Evolutionary conservation across 2,329 filamentous ascomycete species (phyloP).

Genomic region (Aspergillus sp.): DNA sequence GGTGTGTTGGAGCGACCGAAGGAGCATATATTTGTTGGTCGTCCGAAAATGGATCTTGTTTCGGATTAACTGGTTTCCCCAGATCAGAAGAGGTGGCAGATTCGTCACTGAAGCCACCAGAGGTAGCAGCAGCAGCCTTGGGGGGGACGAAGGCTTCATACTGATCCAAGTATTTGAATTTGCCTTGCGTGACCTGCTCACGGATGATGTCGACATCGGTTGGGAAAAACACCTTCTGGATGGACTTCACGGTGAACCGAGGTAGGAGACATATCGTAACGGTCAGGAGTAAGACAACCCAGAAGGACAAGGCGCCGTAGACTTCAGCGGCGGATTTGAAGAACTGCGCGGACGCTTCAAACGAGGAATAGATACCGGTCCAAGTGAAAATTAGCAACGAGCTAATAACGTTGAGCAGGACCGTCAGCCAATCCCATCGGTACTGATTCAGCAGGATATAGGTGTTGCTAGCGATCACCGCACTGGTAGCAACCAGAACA

Average conservation of each 20-base stretch:
- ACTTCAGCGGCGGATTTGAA: constrained; percentile 76
- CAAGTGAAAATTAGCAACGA: constrained; percentile 89
- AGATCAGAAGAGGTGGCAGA: constrained; percentile 40
- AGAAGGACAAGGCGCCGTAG: constrained; percentile 80
- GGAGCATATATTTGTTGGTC: constrained; percentile 91
- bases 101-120: constrained; percentile 37
- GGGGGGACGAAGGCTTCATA: constrained; percentile 52
- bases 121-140: constrained; percentile 39
- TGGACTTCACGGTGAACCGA: constrained; percentile 77
- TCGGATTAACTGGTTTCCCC: constrained; percentile 54
- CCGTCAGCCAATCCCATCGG: constrained; percentile 95
- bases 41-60: constrained; percentile 69
- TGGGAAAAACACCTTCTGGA: constrained; percentile 93
- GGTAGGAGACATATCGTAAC: constrained; percentile 81
- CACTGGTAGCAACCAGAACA: constrained; percentile 78
- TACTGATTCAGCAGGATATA: constrained; percentile 97
- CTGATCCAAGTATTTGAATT: constrained; percentile 71
- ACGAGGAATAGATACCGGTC: constrained; percentile 81
- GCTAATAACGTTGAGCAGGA: constrained; percentile 77
- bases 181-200: constrained; percentile 80
- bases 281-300: constrained; percentile 77
- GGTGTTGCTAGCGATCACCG: constrained; percentile 83
- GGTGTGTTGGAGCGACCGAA: constrained; percentile 73
- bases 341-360: constrained; percentile 59
- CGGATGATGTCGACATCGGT: constrained; percentile 93